These are phyloP conservation scores for Aureobasidium namibiae DNA, from an alignment of 2,329 filamentous ascomycete species.

Conservation along the genomic window DNA sequence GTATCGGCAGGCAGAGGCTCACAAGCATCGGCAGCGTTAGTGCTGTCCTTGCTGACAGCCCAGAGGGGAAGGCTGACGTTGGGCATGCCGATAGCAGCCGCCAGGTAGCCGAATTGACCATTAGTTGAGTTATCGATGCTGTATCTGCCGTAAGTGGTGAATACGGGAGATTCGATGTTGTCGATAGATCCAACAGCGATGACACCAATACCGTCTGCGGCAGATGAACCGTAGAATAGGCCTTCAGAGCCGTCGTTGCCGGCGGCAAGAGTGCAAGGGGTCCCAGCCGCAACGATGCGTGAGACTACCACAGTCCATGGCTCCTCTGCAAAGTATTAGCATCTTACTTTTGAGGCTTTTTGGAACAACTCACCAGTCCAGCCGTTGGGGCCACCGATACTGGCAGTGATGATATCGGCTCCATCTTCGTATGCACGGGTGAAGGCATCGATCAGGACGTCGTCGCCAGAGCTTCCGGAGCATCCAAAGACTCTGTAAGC, in stretches of 20 bases:
- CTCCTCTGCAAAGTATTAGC: conserved; percentile 17
- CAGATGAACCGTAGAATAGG: conserved; percentile 38
- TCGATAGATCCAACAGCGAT: conserved; percentile 40
- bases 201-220: conserved; percentile 35
- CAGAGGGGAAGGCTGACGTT: conserved; percentile 24
- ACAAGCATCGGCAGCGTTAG: conserved; percentile 45
- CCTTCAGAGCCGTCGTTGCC: conserved; percentile 45
- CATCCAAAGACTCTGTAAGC: conserved; percentile 53
- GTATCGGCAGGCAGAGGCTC: conserved; percentile 43
- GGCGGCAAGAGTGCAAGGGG: conserved; percentile 44
- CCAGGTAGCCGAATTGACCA: conserved; percentile 30
- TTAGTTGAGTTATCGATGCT: conserved; percentile 22
- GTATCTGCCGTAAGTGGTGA: conserved; percentile 29
- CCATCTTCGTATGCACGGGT: conserved; percentile 50
- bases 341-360: background rate
- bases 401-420: conserved; percentile 32
- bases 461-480: conserved; percentile 41
- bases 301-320: conserved; percentile 34
- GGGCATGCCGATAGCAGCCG: conserved; percentile 24
- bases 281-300: conserved; percentile 38
- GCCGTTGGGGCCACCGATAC: conserved; percentile 26
- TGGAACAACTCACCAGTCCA: conserved; percentile 19
- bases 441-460: conserved; percentile 52
- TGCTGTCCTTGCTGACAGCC: conserved; percentile 42
- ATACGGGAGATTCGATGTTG: conserved; percentile 26